Evolutionary conservation across 2,329 filamentous ascomycete genomes (phyloP).

Genomic region (Byssothecium circinans): DNA sequence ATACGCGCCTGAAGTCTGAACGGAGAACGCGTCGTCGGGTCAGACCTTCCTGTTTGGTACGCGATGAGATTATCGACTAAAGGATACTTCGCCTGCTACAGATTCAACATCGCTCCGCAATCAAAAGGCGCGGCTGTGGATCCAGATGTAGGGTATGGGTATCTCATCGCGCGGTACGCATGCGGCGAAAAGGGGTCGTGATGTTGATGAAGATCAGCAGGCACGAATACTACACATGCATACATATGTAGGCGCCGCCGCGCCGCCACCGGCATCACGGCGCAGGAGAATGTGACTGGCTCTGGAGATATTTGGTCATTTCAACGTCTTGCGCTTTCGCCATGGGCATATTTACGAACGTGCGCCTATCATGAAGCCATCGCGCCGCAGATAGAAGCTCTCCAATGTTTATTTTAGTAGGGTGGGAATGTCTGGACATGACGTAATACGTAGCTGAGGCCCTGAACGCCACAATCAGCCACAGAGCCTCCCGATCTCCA

Average conservation of each 20-base stretch:
- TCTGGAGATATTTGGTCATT: background rate
- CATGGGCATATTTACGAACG: too few species aligned
- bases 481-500: background rate
- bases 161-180: background rate
- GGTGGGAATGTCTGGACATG: background rate
- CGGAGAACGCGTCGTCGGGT: background rate
- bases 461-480: slow-evolving; percentile 1
- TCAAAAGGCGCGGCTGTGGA: background rate
- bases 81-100: background rate
- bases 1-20: background rate
- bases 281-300: background rate
- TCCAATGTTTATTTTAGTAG: too few species aligned
- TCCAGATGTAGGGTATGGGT: too few species aligned
- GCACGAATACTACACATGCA: too few species aligned
- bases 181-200: background rate
- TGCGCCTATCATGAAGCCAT: too few species aligned
- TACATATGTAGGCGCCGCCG: too few species aligned
- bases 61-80: slow-evolving; percentile 2
- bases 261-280: too few species aligned
- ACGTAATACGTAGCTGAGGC: background rate
- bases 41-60: slow-evolving; percentile 7
- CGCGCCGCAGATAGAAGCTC: too few species aligned
- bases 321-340: too few species aligned
- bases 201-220: background rate
- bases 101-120: background rate